These are phyloP conservation scores for Boletus semigastroideus DNA, from an alignment of 1,284 basidiomycete species.

Conservation along the genomic window DNA sequence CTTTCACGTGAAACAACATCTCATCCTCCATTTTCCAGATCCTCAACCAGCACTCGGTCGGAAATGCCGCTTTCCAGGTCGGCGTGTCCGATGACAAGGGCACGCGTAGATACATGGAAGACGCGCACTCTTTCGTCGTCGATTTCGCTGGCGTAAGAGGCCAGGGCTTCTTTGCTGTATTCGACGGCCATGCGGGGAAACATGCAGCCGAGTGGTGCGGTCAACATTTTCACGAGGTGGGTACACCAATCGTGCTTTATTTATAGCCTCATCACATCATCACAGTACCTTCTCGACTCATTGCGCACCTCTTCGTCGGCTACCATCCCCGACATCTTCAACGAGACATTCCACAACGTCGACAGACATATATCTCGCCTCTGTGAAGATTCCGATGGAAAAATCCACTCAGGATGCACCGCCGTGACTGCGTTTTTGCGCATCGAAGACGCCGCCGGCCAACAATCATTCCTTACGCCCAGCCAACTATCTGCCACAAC, in stretches of 20 bases:
- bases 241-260: background rate
- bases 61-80: slow-evolving; percentile 69
- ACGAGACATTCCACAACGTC: slow-evolving; percentile 91
- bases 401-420: slow-evolving; percentile 96
- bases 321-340: slow-evolving; percentile 86
- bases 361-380: slow-evolving; percentile 81
- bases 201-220: slow-evolving; percentile 99
- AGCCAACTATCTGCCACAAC: slow-evolving; percentile 22
- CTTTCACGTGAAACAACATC: background rate
- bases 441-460: slow-evolving; percentile 78
- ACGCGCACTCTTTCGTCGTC: slow-evolving; percentile 93
- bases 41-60: slow-evolving; percentile 57
- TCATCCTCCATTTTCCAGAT: slow-evolving; percentile 36
- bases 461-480: slow-evolving; percentile 58
- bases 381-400: slow-evolving; percentile 80
- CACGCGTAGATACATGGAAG: slow-evolving; percentile 94
- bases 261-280: slow-evolving; percentile 8
- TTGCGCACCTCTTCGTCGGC: slow-evolving; percentile 49
- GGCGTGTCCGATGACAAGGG: slow-evolving; percentile 93
- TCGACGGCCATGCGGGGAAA: slow-evolving; percentile 98
- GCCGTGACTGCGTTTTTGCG: slow-evolving; percentile 97
- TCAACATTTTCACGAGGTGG: slow-evolving; percentile 89
- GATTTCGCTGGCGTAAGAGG: slow-evolving; percentile 90
- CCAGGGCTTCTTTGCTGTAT: slow-evolving; percentile 97
- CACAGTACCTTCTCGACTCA: slow-evolving; percentile 55